These are phyloP conservation scores for Kregervanrija delftensis DNA, from an alignment of 805 yeast genomes.

Conservation along the genomic window DNA sequence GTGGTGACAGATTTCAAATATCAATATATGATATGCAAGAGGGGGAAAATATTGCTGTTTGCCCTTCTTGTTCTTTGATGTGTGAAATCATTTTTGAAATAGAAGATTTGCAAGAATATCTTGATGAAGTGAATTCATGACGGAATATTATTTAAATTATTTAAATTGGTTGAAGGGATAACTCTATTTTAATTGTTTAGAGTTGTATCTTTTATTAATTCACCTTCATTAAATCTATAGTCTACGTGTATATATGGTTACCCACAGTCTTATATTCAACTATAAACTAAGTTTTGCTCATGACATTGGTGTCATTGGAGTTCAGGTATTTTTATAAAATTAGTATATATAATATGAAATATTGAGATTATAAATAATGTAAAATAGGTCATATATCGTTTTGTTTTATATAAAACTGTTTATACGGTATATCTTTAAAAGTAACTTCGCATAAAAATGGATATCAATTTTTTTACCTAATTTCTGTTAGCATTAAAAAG, in stretches of 20 bases:
- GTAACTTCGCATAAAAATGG: no score
- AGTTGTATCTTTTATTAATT: background rate
- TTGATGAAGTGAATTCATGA: conserved; percentile 20
- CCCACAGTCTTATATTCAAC: no score
- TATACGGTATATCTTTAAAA: background rate
- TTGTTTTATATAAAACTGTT: background rate
- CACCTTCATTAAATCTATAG: background rate
- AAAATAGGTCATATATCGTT: background rate
- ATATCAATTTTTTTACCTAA: no score
- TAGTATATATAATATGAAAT: no score
- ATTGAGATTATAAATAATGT: no score
- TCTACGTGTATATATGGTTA: no score
- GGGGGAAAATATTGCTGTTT: conserved; percentile 91
- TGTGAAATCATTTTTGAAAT: conserved; percentile 83
- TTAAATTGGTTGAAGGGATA: no score
- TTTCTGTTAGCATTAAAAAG: no score
- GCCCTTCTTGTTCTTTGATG: conserved; percentile 94
- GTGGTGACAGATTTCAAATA: conserved; percentile 93
- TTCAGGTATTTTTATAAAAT: no score
- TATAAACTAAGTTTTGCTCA: no score
- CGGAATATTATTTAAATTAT: no score
- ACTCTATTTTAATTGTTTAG: background rate
- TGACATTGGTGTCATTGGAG: no score
- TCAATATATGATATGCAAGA: conserved; percentile 76
- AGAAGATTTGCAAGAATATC: conserved; percentile 43